Conservation (phyloP, 2,329 filamentous ascomycete species). For the Aspergillus clavatus region DNA sequence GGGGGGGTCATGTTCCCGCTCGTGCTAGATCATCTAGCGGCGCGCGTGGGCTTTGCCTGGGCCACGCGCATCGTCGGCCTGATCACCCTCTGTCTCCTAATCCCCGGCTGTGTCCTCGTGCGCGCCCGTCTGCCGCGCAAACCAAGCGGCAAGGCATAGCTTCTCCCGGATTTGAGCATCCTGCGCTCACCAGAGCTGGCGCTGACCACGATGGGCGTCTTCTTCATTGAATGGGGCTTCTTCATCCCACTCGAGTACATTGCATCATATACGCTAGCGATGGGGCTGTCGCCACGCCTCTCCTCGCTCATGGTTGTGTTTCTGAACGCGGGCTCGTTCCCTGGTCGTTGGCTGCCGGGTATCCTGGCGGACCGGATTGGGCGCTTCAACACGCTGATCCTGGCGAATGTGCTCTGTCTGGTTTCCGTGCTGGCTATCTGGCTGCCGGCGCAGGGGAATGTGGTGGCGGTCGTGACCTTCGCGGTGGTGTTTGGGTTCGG, state of each 20-base stretch:
- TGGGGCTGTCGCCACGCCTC: conserved; percentile 34
- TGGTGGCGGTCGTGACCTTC: conserved; percentile 45
- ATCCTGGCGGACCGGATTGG: conserved; percentile 42
- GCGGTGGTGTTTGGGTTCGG: conserved; percentile 51
- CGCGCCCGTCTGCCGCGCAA: conserved; percentile 35
- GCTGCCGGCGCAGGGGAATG: conserved; percentile 38
- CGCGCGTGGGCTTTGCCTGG: conserved; percentile 33
- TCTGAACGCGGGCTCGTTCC: conserved; percentile 40
- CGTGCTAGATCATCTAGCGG: conserved; percentile 28
- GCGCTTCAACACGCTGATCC: conserved; percentile 44
- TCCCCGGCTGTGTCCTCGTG: conserved; percentile 27
- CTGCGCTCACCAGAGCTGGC: no score
- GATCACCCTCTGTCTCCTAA: no score
- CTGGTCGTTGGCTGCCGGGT: conserved; percentile 44
- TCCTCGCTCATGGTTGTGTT: conserved; percentile 45
- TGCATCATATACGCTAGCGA: conserved; percentile 43
- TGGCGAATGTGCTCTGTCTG: conserved; percentile 34
- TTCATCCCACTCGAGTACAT: conserved; percentile 48
- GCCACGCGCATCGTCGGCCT: conserved; percentile 36
- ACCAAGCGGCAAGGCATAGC: no score
- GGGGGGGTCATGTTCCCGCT: conserved; percentile 37
- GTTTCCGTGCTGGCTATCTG: conserved; percentile 42
- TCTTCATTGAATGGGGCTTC: no score
- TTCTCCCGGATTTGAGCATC: no score
- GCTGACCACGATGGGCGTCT: no score